phyloP scores from a whole-genome alignment of 2,329 filamentous ascomycete species.

The Colletotrichum musae region DNA sequence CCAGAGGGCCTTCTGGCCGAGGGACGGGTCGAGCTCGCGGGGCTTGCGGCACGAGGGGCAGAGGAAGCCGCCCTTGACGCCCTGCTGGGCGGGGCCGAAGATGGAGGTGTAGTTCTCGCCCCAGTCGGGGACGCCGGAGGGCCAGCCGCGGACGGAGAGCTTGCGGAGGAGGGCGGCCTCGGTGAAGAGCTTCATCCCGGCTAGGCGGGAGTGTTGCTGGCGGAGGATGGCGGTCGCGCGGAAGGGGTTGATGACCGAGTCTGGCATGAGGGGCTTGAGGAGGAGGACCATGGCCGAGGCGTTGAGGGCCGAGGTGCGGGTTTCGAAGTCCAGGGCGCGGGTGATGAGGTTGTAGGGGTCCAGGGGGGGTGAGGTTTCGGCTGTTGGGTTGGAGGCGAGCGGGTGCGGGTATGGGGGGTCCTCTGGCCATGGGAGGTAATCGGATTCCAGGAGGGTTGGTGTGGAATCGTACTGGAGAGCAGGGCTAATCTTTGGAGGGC shows the following conservation, averaged over 20 bases:
- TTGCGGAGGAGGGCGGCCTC: constrained; percentile 75
- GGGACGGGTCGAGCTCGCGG: constrained; percentile 64
- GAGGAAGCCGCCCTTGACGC: constrained; percentile 66
- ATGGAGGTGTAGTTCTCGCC: constrained; percentile 69
- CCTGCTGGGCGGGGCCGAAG: constrained; percentile 68
- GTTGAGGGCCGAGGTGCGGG: constrained; percentile 68
- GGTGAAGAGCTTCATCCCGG: constrained; percentile 71
- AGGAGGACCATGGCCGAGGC: constrained; percentile 74
- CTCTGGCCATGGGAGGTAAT: constrained; percentile 71
- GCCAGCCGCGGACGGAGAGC: constrained; percentile 71
- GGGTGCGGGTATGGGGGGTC: constrained; percentile 71
- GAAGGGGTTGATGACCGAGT: constrained; percentile 67
- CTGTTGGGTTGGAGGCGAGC: constrained; percentile 40
- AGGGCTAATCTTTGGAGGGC: constrained; percentile 45
- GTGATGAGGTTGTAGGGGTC: constrained; percentile 69
- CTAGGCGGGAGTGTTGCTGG: constrained; percentile 73
- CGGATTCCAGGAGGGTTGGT: constrained; percentile 66
- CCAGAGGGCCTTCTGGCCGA: constrained; percentile 65
- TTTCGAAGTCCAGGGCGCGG: constrained; percentile 70
- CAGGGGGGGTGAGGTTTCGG: constrained; percentile 56
- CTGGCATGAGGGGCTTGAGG: constrained; percentile 69
- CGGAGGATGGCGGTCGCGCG: constrained; percentile 70
- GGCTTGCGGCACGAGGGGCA: constrained; percentile 72
- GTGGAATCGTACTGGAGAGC: constrained; percentile 56
- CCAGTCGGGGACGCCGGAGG: constrained; percentile 65